Percentiles rank a stretch among this genome's conserved stretches.
Conservation (phyloP, 176 grass and related monocot genomes). For the Oryza longistaminata region DNA sequence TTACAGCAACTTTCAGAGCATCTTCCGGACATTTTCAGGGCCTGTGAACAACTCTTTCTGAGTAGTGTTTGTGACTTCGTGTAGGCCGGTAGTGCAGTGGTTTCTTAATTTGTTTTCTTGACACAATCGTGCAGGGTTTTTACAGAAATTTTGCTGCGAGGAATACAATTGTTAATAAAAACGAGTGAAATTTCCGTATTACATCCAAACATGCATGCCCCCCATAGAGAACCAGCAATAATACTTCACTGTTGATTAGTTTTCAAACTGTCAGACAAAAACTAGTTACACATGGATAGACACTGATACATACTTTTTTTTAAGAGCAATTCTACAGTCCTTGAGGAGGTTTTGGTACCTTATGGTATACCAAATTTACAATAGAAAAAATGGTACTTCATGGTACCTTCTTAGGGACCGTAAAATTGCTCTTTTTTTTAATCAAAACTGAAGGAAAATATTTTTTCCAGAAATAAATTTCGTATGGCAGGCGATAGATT, state of each 20-base stretch:
- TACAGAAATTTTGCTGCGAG: neutral
- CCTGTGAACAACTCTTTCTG: too few species aligned
- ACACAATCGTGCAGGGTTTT: neutral
- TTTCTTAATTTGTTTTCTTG: neutral
- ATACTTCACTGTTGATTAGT: neutral
- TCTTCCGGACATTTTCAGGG: slow-evolving; percentile 13
- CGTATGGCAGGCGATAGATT: slow-evolving; percentile 5
- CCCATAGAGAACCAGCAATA: slow-evolving; percentile 1
- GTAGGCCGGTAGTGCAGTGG: too few species aligned
- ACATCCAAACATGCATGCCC: neutral
- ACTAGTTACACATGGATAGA: neutral
- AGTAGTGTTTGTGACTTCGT: too few species aligned
- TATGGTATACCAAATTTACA: too few species aligned
- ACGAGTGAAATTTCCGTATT: neutral
- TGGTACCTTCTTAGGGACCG: too few species aligned
- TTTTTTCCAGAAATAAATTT: neutral
- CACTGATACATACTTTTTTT: neutral
- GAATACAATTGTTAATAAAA: neutral
- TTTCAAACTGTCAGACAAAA: neutral
- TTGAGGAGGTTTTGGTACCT: too few species aligned
- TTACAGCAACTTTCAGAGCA: neutral
- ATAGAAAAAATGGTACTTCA: too few species aligned
- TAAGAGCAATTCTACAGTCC: too few species aligned
- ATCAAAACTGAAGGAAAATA: neutral
- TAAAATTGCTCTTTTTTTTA: too few species aligned